Conservation (phyloP, 2,329 filamentous ascomycete species). For the Escovopsis weberi region DNA sequence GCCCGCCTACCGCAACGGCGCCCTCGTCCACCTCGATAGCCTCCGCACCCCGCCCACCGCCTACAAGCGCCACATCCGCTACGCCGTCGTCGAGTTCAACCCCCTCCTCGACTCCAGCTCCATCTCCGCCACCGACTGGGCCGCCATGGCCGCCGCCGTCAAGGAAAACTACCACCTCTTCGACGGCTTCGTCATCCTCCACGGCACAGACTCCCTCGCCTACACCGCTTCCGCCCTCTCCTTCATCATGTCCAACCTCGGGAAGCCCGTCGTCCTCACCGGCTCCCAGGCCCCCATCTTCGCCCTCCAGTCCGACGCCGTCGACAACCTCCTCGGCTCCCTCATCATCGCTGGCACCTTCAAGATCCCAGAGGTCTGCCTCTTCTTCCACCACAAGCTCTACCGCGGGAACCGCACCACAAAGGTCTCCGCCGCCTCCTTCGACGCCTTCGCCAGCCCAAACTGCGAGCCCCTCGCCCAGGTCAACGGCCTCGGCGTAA, state of each 20-base stretch:
- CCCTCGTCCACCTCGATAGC: constrained; percentile 42
- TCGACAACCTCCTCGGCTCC: constrained; percentile 78
- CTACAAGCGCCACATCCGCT: constrained; percentile 69
- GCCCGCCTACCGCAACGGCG: constrained; percentile 35
- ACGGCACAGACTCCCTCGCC: constrained; percentile 79
- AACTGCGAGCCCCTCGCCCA: constrained; percentile 71
- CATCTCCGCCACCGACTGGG: constrained; percentile 77
- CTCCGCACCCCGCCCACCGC: constrained; percentile 67
- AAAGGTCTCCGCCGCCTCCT: constrained; percentile 75
- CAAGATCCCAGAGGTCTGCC: constrained; percentile 80
- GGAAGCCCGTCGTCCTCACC: constrained; percentile 82
- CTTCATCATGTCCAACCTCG: constrained; percentile 84
- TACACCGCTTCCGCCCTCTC: constrained; percentile 84
- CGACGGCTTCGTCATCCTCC: constrained; percentile 81
- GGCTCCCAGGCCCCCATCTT: constrained; percentile 77
- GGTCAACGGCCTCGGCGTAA: constrained; percentile 66
- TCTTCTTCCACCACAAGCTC: constrained; percentile 87
- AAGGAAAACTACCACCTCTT: constrained; percentile 76
- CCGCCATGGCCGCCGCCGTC: constrained; percentile 66
- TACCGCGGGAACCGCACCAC: constrained; percentile 80
- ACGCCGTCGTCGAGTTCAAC: constrained; percentile 71
- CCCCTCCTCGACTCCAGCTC: constrained; percentile 80
- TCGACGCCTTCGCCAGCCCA: constrained; percentile 79
- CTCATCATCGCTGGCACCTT: constrained; percentile 86
- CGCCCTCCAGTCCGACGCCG: constrained; percentile 78